Conservation (phyloP, 768 basidiomycete species). For the Tricholoma hemisulphureum region DNA sequence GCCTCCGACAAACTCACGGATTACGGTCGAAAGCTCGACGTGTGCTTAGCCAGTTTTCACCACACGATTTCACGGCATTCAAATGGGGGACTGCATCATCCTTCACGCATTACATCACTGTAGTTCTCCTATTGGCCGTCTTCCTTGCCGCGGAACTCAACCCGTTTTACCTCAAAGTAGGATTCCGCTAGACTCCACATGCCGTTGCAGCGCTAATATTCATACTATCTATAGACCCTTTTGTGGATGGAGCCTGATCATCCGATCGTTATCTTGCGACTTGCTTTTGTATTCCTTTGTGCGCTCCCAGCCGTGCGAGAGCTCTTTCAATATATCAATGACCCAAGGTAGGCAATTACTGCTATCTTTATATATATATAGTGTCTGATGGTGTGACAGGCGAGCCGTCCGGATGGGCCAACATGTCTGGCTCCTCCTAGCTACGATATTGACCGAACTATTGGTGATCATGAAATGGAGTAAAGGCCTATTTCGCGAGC, state of each 20-base stretch:
- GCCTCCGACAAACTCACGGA: constrained; percentile 73
- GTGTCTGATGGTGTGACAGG: constrained; percentile 35
- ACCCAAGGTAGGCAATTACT: constrained; percentile 56
- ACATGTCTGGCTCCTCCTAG: constrained; percentile 82
- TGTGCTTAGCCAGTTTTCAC: constrained; percentile 81
- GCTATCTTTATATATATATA: background rate
- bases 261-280: constrained; percentile 71
- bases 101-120: constrained; percentile 71
- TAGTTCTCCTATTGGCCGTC: constrained; percentile 71
- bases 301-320: constrained; percentile 86
- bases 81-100: constrained; percentile 80
- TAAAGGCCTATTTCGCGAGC: constrained; percentile 62
- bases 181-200: constrained; percentile 11
- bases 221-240: constrained; percentile 35
- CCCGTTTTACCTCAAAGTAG: constrained; percentile 85
- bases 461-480: constrained; percentile 84
- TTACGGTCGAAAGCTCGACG: constrained; percentile 76
- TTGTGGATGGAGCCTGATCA: constrained; percentile 93
- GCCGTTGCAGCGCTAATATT: background rate
- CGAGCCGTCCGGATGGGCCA: constrained; percentile 87
- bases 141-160: constrained; percentile 85
- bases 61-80: constrained; percentile 85
- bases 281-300: constrained; percentile 79
- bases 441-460: constrained; percentile 81
- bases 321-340: constrained; percentile 79